Base-by-base conservation (phyloP, 352 stramenopile genomes). In the Phytophthora ramorum region DNA sequence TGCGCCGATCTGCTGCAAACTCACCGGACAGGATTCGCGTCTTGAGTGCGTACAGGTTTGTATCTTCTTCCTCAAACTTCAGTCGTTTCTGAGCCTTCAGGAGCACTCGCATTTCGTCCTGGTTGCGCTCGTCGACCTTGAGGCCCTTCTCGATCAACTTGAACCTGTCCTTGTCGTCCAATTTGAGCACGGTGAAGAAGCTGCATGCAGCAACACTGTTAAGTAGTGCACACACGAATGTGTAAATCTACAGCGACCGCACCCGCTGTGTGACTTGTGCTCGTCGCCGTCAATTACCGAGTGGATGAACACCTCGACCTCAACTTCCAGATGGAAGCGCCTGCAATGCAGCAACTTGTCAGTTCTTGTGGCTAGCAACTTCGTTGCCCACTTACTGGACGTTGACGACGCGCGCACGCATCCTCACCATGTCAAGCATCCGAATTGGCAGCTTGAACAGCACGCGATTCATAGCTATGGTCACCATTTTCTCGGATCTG, bases 391-490 rank as follows among this genome's bases (percentile, higher is more conserved):
- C 61, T 19, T 41, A 52, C 79, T 35, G 48, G 2, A 88, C 81
- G 50, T 70, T 78, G 48, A 75, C 71, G 16, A 90, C 74, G 22
- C 79, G 81, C 13, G 81, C 78, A 38, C 75, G 79, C 52, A 90
- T 73, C 38, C 63, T 82, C 20, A 90, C 67, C 40, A 90, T 67
- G 34, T 90, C 72, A 1, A 72, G 62, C 30, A 70, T 62, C 4
- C 60, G 56, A 46, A 90, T 85, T 19, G 77, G 79, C 48, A 86
- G 69, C 71, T 83, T 85, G 60, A 90, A 90, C 7, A 78, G 61
- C 52, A 86, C 69, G 37, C 81, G 79, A 61, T 90, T 87, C 77
- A 90, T 86, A n/a, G 78, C 62, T 38, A 87, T 79, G 3, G 81
- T 90, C 38, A 79, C 73, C 77, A 89, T 90, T 49, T 80, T 77